Conservation (phyloP, 2,329 filamentous ascomycete genomes). For the Alternaria conjuncta region DNA sequence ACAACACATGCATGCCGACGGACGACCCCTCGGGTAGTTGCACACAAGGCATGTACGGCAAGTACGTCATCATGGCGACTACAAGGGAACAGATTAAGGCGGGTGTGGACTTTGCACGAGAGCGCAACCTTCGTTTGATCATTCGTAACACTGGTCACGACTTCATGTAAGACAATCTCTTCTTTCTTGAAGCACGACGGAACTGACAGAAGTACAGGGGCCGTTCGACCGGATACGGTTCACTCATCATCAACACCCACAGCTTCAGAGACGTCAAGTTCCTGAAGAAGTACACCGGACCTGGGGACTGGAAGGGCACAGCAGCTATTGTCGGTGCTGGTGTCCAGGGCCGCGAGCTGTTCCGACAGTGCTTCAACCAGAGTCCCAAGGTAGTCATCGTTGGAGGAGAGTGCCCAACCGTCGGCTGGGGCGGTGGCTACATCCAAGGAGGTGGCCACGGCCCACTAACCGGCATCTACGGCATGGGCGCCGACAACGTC, state of each 20-base stretch:
- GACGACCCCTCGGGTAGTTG: slow-evolving; percentile 33
- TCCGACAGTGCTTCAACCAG: slow-evolving; percentile 37
- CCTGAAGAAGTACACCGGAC: slow-evolving; percentile 37
- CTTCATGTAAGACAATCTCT: slow-evolving; percentile 31
- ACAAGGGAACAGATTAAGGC: slow-evolving; percentile 41
- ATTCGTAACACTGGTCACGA: slow-evolving; percentile 47
- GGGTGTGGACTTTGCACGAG: slow-evolving; percentile 43
- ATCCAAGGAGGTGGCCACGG: slow-evolving; percentile 54
- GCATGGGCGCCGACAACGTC: slow-evolving; percentile 49
- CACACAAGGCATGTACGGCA: slow-evolving; percentile 42
- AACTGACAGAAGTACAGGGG: slow-evolving; percentile 24
- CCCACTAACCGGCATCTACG: slow-evolving; percentile 46
- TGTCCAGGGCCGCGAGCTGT: slow-evolving; percentile 44
- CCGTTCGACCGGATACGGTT: slow-evolving; percentile 43
- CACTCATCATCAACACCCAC: slow-evolving; percentile 47
- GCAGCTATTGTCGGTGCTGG: slow-evolving; percentile 44
- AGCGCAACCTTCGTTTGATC: slow-evolving; percentile 40
- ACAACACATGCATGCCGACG: slow-evolving; percentile 43
- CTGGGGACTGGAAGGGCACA: slow-evolving; percentile 41
- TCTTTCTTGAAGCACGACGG: neutral
- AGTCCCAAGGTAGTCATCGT: slow-evolving; percentile 42
- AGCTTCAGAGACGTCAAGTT: slow-evolving; percentile 44
- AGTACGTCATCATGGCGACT: slow-evolving; percentile 44
- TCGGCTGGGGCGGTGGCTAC: slow-evolving; percentile 53
- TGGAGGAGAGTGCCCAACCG: slow-evolving; percentile 48